Conservation (phyloP, 768 basidiomycete genomes). For the Tephrocybe sp. region DNA sequence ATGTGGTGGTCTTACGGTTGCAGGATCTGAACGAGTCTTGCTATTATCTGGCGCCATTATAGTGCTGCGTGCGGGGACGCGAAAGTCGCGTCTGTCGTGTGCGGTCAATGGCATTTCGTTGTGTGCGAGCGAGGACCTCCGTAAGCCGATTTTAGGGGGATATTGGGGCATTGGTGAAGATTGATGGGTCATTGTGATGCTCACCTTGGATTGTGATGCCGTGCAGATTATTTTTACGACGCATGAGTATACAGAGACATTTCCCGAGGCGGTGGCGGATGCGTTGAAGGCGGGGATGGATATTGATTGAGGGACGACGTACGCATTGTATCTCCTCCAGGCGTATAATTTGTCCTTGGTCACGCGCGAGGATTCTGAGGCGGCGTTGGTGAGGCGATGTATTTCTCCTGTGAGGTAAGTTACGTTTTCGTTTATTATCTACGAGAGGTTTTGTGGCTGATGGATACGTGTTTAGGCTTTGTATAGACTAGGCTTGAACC, state of each 20-base stretch:
- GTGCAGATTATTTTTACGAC: constrained; percentile 48
- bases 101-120: constrained; percentile 61
- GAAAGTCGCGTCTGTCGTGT: constrained; percentile 61
- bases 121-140: constrained; percentile 52
- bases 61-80: constrained; percentile 56
- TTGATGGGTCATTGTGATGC: constrained; percentile 57
- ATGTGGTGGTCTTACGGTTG: constrained; percentile 49
- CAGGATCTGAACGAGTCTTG: constrained; percentile 60
- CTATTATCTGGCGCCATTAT: constrained; percentile 54
- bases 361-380: constrained; percentile 41
- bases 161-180: constrained; percentile 51
- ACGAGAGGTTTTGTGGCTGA: too few relatives aligned
- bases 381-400: constrained; percentile 46
- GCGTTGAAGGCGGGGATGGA: constrained; percentile 55
- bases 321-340: constrained; percentile 40
- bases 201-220: constrained; percentile 59
- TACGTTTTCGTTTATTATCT: too few relatives aligned
- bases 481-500: too few relatives aligned
- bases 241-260: constrained; percentile 47
- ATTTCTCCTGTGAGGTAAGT: constrained; percentile 52
- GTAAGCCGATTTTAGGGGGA: constrained; percentile 51
- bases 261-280: constrained; percentile 47
- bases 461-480: constrained; percentile 35
- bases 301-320: constrained; percentile 54
- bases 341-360: constrained; percentile 51